Base-by-base conservation (phyloP, 257 asterid species). In the Verbena officinalis region DNA sequence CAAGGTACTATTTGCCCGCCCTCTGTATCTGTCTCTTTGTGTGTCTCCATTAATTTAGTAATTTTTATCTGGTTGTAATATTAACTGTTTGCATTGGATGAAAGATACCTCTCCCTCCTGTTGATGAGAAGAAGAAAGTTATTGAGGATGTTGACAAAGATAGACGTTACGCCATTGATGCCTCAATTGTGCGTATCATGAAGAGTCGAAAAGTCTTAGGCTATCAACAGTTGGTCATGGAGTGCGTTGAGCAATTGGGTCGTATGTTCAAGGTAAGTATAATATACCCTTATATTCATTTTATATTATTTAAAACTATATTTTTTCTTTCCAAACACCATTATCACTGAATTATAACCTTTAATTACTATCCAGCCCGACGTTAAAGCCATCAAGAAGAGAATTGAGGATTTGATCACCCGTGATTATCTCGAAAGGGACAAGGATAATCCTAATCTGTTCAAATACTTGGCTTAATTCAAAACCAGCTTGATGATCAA, bases 201-300 rank as follows among this genome's bases (percentile, higher is more conserved):
- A 84, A 84, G 73, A 81, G 86, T 51, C 70, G 91, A 64, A 81
- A 81, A 70, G 83, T 77, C 36, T 75, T 84, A 75, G 86, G 88
- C 30, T 84, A 81, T 68, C 91, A 81, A 66, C 83, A 77, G 63
- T 71, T 84, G 81, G 88, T 84, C 36, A 70, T 75, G 82, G 91
- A 84, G 62, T 84, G 91, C 7, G 91, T 72, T 2, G 91, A 84
- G 78, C 91, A 81, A 48, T 43, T 81, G 65, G 81, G 80, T 6
- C 82, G 85, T 16, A 84, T 79, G 86, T 84, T 81, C 75, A 81
- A 81, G 86, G 89, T 83, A n/a, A n/a, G n/a, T n/a, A n/a, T n/a
- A n/a, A n/a, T n/a, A n/a, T n/a, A 77, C 21, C 49, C 23, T 34
- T 23, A 15, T 24, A 8, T 21, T 9, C 31, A 4, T 34, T 39